Conservation (phyloP, 1,284 basidiomycete species). For the Ganoderma lingzhi region DNA sequence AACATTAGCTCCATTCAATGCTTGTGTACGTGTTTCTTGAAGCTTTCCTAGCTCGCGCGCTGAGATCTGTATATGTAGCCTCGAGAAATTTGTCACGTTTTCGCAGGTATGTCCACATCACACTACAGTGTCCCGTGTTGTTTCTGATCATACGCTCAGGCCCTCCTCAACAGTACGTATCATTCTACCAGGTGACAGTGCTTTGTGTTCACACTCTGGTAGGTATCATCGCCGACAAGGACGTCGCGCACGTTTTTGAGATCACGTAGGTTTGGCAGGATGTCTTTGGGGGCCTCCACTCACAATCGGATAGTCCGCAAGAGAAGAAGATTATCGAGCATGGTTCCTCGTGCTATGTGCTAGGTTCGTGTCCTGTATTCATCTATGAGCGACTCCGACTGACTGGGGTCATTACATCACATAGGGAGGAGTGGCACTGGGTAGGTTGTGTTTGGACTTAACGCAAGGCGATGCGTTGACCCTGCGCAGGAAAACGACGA, state of each 20-base stretch:
- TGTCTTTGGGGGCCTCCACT: background rate
- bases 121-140: too few relatives aligned
- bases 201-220: slow-evolving; percentile 15
- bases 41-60: background rate
- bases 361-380: slow-evolving; percentile 47
- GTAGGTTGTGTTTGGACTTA: slow-evolving; percentile 43
- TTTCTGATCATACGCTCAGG: slow-evolving; percentile 41
- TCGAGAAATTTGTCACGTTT: slow-evolving; percentile 72
- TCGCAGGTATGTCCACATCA: slow-evolving; percentile 54
- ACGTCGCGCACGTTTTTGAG: slow-evolving; percentile 59
- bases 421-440: slow-evolving; percentile 69
- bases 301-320: slow-evolving; percentile 49
- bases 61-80: slow-evolving; percentile 42
- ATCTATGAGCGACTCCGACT: too few relatives aligned
- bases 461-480: background rate
- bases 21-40: slow-evolving; percentile 54
- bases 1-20: slow-evolving; percentile 57
- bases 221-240: slow-evolving; percentile 57
- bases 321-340: slow-evolving; percentile 73
- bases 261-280: slow-evolving; percentile 52
- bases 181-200: background rate
- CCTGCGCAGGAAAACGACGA: slow-evolving; percentile 70
- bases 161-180: slow-evolving; percentile 58
- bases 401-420: background rate
- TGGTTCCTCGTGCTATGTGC: slow-evolving; percentile 67